Base-by-base conservation (phyloP, 371 early-diverging fungal species). In the Nematocida ironsii region DNA sequence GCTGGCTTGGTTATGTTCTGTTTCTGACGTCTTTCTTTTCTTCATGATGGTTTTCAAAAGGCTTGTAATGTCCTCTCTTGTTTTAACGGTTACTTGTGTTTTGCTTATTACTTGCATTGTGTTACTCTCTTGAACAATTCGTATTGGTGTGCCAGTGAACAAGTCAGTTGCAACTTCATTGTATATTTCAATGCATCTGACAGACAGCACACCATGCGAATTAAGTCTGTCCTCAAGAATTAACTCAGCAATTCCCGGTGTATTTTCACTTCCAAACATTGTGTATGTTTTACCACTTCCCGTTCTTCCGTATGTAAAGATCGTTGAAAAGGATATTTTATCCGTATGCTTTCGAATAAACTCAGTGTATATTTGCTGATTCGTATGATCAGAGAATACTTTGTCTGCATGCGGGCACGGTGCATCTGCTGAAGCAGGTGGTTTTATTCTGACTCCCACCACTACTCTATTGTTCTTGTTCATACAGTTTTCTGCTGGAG, bases 81-180 rank as follows among this genome's bases (percentile, higher is more conserved):
- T 90, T n/a, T 91, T 90, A 11, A 96, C 93, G 47, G 52, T 44
- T 61, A 66, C 67, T 23, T 47, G 72, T n/a, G 56, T 58, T 44
- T 83, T 23, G 54, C 78, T 73, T 23, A 72, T 68, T 4, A 87
- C 72, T 7, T 73, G 47, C 23, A 61, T 73, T 40, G 60, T 67
- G 39, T 73, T 66, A 44, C 66, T 70, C 20, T 73, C 67, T 27
- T 61, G 70, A 40, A 83, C 76, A 23, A 87, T 81, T 62, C 82
- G 62, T 9, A 86, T 56, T 33, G 75, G 74, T 13, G 54, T 69
- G 4, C 52, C 72, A 13, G 82, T 86, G 23, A 92, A 86, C 18
- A 94, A 85, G 86, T 94, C 94, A 20, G 89, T 88, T 64, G 94
- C 90, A 4, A 88, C 89, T 82, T 97, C 97, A 73, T 90, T 90